Conservation (phyloP, 805 yeast genomes). For the Candida alai region DNA sequence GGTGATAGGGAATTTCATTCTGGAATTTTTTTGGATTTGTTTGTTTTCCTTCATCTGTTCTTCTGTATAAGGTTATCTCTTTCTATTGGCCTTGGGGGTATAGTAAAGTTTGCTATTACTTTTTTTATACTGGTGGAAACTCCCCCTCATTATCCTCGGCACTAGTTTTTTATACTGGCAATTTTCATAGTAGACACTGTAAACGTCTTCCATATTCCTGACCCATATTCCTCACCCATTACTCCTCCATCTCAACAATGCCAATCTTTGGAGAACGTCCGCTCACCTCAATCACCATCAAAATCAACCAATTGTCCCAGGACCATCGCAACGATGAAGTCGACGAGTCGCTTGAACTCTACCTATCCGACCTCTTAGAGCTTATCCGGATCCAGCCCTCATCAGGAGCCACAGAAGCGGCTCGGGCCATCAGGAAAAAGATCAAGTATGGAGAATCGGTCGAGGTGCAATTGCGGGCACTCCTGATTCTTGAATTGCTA, state of each 20-base stretch:
- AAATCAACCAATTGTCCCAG: slow-evolving; percentile 48
- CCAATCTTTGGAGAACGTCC: slow-evolving; percentile 47
- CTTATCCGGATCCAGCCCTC: slow-evolving; percentile 38
- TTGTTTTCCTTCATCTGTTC: too few relatives aligned
- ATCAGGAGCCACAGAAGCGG: slow-evolving; percentile 64
- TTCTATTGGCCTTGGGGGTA: too few relatives aligned
- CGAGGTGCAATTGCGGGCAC: slow-evolving; percentile 62
- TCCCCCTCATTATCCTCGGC: too few relatives aligned
- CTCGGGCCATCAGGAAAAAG: slow-evolving; percentile 84
- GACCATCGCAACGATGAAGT: slow-evolving; percentile 41
- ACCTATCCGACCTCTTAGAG: slow-evolving; percentile 56
- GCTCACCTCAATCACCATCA: slow-evolving; percentile 67
- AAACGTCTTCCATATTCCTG: background rate
- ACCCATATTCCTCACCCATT: background rate
- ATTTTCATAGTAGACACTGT: background rate
- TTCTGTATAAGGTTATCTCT: too few relatives aligned
- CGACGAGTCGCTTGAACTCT: slow-evolving; percentile 36
- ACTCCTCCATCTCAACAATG: slow-evolving; percentile 12
- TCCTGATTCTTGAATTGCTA: slow-evolving; percentile 39
- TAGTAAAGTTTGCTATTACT: too few relatives aligned
- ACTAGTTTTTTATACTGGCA: too few relatives aligned
- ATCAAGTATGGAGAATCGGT: slow-evolving; percentile 73
- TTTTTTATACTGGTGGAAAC: too few relatives aligned
- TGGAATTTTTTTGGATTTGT: too few relatives aligned
- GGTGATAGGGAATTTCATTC: too few relatives aligned